A percentile compares a stretch with the other conserved stretches of the same genome.
Conservation (phyloP, 352 stramenopile genomes). For the Phytophthora meadii region DNA sequence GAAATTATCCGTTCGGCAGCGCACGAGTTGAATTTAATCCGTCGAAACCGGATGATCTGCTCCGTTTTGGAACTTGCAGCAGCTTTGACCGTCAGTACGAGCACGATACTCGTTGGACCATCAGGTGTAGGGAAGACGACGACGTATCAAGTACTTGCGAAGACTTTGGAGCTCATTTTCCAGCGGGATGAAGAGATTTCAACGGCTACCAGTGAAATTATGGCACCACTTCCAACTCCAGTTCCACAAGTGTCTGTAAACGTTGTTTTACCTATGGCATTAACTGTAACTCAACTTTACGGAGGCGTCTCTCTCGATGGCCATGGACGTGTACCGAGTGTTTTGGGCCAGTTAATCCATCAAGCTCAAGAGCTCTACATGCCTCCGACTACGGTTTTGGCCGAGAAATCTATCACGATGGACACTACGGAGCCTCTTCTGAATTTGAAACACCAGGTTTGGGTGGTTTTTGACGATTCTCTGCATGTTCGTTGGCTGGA, state of each 20-base stretch:
- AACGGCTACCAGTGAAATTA: background rate
- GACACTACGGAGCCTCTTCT: conserved; percentile 2
- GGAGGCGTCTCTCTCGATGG: conserved; percentile 44
- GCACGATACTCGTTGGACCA: conserved; percentile 34
- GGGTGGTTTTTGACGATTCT: conserved; percentile 54
- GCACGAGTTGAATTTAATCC: conserved; percentile 30
- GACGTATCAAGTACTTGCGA: conserved; percentile 43
- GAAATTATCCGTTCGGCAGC: conserved; percentile 7
- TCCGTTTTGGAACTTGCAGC: conserved; percentile 17
- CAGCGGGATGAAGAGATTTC: background rate
- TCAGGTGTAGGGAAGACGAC: conserved; percentile 50
- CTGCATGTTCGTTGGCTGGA: conserved; percentile 54
- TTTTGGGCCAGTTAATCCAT: conserved; percentile 44
- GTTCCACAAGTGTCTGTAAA: conserved; percentile 14
- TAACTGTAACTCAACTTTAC: conserved; percentile 59
- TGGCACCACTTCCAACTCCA: background rate
- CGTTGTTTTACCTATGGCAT: conserved; percentile 45
- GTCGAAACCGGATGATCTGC: conserved; percentile 22
- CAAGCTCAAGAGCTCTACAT: conserved; percentile 41
- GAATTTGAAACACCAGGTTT: conserved; percentile 35
- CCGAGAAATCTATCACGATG: no score
- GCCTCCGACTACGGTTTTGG: background rate
- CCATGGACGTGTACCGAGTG: conserved; percentile 41
- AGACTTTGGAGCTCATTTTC: conserved; percentile 27
- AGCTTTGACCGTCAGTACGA: conserved; percentile 20